These are phyloP conservation scores for Lactuca saligna DNA, from an alignment of 129 eudicot genomes.

Conservation along the genomic window DNA sequence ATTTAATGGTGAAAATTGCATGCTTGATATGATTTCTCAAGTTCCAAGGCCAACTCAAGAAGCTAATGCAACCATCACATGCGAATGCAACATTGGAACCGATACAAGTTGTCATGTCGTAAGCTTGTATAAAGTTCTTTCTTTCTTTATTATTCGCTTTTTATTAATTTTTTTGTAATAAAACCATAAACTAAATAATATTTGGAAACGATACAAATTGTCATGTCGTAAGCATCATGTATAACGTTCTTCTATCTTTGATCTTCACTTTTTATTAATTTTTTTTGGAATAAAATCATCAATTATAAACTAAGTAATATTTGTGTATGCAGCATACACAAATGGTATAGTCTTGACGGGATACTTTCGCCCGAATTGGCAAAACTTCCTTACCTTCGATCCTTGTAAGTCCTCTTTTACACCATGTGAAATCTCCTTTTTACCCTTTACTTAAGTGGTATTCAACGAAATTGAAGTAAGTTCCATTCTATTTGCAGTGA, in stretches of 20 bases:
- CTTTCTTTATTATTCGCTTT: neutral
- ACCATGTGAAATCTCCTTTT: neutral
- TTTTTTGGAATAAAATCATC: too few species aligned
- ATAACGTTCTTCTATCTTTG: conserved; percentile 34
- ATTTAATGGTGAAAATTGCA: conserved; percentile 56
- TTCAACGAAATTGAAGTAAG: neutral
- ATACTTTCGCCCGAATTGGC: conserved; percentile 66
- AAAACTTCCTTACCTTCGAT: conserved; percentile 65
- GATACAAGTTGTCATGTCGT: conserved; percentile 63
- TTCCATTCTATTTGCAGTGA: conserved; percentile 47
- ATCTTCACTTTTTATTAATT: too few species aligned
- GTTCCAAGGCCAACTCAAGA: conserved; percentile 37
- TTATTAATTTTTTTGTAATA: too few species aligned
- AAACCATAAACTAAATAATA: too few species aligned
- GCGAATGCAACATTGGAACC: conserved; percentile 60
- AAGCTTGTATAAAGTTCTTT: conserved; percentile 52
- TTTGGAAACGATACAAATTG: conserved; percentile 46
- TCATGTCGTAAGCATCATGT: conserved; percentile 77
- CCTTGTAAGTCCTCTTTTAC: conserved; percentile 50
- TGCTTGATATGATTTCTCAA: conserved; percentile 48
- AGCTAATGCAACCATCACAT: conserved; percentile 50
- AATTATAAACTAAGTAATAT: neutral
- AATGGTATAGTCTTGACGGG: conserved; percentile 76
- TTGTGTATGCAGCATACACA: conserved; percentile 52
- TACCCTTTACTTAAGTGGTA: neutral